A percentile compares a stretch with the other conserved stretches of the same genome.
Evolutionary conservation across 495 filamentous ascomycete species (phyloP).

Genomic region (Trichoderma reesei): DNA sequence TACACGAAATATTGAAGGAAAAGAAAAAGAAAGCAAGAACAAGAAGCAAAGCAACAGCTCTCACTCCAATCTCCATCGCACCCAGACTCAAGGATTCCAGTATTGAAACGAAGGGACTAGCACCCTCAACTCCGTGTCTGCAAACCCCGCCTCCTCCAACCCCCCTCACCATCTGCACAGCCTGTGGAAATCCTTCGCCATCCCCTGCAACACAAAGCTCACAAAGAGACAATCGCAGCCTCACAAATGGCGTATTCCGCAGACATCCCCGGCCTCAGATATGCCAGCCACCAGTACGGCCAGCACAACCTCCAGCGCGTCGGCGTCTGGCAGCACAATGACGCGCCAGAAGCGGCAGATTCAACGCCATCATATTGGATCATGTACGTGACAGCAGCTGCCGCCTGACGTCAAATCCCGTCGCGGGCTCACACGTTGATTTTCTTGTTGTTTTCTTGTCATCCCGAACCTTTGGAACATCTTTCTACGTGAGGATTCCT

Average conservation of each 20-base stretch:
- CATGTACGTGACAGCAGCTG: background rate
- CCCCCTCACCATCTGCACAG: background rate
- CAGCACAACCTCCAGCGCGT: constrained; percentile 9
- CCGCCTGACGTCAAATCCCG: too few relatives aligned
- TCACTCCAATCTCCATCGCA: too few relatives aligned
- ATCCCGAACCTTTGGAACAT: too few relatives aligned
- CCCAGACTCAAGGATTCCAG: too few relatives aligned
- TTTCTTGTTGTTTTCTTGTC: background rate
- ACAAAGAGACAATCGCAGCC: background rate
- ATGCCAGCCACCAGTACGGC: constrained; percentile 8
- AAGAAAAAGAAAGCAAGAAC: too few relatives aligned
- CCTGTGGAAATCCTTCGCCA: background rate
- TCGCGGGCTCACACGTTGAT: too few relatives aligned
- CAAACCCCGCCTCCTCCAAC: background rate
- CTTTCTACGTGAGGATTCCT: too few relatives aligned
- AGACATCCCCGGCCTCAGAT: background rate
- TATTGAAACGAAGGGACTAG: too few relatives aligned
- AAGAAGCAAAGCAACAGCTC: too few relatives aligned
- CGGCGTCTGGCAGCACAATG: constrained; percentile 6
- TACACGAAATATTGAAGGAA: too few relatives aligned
- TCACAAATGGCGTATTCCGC: background rate
- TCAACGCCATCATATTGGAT: constrained; percentile 9
- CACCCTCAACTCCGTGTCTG: too few relatives aligned
- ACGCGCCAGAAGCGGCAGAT: background rate
- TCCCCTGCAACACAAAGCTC: background rate